Evolutionary conservation across 192 early-diverging fungal genomes (phyloP), one percentile per base, ranked within the genome.

Genomic region (Kappamyces sp.): DNA sequence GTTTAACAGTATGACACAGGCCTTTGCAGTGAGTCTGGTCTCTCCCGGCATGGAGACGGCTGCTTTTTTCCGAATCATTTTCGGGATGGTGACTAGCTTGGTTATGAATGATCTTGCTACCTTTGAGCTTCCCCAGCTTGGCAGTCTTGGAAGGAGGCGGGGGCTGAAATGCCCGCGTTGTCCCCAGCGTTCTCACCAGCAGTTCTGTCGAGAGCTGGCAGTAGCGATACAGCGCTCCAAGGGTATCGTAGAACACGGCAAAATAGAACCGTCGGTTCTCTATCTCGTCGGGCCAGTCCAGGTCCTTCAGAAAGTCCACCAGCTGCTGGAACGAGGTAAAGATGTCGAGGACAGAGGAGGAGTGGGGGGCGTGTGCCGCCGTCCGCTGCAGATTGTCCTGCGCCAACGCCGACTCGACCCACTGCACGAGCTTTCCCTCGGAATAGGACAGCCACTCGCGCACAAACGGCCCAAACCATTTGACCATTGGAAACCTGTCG

Each of bases 271-370:
- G 57, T 43, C 51, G 48, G 9, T 62, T 40, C 12, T 73, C 46
- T 1, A 61, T 54, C 15, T 48, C 58, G 33, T 72, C 63, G 7
- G 75, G 75, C 75, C 75, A 77, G 13, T 68, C 31, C 3, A 73
- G 41, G 2, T 57, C 48, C 35, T 60, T 34, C 41, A 71, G 39
- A 47, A 71, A 65, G 6, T 77, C 68, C 15, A 73, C 1, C 47
- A 72, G 69, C 50, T 77, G 70, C 58, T 72, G 70, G 60, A 71
- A 70, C 36, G 70, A 72, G 10, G 66, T 67, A 49, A 73, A 77
- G 33, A 72, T 66, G 47, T 77, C 75, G 37, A 77, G 38, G 10
- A 77, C 63, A 10, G 75, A 77, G 5, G 67, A 62, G 1, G 69
- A 71, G 48, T 71, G 59, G 2, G 60, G 61, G 34, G 60, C 38